A percentile compares a stretch with the other conserved stretches of the same genome.
Evolutionary conservation across 495 filamentous ascomycete species (phyloP).

Genomic region (Aspergillus bertholletiae): DNA sequence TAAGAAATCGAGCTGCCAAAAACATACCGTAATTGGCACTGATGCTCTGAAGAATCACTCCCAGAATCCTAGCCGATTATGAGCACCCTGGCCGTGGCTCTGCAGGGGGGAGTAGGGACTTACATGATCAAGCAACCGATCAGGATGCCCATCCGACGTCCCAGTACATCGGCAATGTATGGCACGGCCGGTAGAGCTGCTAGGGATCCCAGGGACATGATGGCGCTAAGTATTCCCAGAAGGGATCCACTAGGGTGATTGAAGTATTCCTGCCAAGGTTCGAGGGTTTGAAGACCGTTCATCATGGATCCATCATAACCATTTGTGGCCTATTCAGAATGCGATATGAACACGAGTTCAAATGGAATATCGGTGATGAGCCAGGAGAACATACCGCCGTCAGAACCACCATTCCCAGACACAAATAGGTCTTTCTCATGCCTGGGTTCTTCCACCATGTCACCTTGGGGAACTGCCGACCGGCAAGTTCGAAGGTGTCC

Average conservation of each 20-base stretch:
- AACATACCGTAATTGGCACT: slow-evolving; percentile 42
- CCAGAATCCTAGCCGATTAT: slow-evolving; percentile 40
- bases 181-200: slow-evolving; percentile 63
- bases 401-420: slow-evolving; percentile 33
- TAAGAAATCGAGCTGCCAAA: slow-evolving; percentile 18
- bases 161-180: slow-evolving; percentile 56
- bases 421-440: slow-evolving; percentile 36
- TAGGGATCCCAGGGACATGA: slow-evolving; percentile 66
- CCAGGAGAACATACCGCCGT: slow-evolving; percentile 22
- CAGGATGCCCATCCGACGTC: slow-evolving; percentile 58
- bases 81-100: slow-evolving; percentile 43
- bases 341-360: neutral
- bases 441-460: slow-evolving; percentile 37
- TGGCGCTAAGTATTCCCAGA: slow-evolving; percentile 62
- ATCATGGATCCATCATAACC: slow-evolving; percentile 62
- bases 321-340: slow-evolving; percentile 44
- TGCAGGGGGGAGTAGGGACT: slow-evolving; percentile 42
- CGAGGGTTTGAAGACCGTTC: slow-evolving; percentile 38
- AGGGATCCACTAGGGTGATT: slow-evolving; percentile 46
- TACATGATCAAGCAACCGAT: slow-evolving; percentile 63
- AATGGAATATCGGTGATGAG: neutral
- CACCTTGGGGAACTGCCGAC: slow-evolving; percentile 35
- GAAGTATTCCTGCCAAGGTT: slow-evolving; percentile 36
- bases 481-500: slow-evolving; percentile 39
- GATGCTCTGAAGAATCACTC: slow-evolving; percentile 50